phyloP scores from a whole-genome alignment of 225 moss, liverwort and hornwort species.

The Takakia lepidozioides region DNA sequence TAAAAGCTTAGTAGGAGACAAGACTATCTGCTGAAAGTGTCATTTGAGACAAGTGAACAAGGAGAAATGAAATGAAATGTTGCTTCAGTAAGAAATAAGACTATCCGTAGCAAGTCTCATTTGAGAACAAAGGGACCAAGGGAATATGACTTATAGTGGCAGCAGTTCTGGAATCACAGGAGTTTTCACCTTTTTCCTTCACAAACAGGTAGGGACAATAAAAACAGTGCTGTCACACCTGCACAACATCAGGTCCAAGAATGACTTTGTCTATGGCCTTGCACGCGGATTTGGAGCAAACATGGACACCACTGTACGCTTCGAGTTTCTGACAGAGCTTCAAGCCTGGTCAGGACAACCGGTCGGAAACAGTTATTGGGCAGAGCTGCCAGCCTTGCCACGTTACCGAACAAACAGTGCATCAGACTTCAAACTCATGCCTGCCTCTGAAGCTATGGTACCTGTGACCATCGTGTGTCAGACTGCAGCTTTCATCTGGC shows the following conservation, averaged over 20 bases:
- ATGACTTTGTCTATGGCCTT: constrained; percentile 17
- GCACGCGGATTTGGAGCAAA: constrained; percentile 21
- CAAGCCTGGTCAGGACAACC: constrained; percentile 15
- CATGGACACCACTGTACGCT: constrained; percentile 11
- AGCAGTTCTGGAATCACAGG: too few relatives aligned
- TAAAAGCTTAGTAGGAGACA: too few relatives aligned
- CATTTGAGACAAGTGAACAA: background rate
- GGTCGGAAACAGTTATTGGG: constrained; percentile 8
- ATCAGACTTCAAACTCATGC: background rate
- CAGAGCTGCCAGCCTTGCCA: constrained; percentile 14
- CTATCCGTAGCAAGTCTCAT: too few relatives aligned
- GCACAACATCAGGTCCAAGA: constrained; percentile 5
- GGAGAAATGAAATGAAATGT: background rate
- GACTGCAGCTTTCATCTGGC: constrained; percentile 20
- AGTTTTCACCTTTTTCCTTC: background rate
- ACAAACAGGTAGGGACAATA: constrained; percentile 17
- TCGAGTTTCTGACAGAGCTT: constrained; percentile 8
- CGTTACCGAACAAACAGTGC: constrained; percentile 7
- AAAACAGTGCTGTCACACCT: constrained; percentile 19
- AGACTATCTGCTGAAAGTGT: too few relatives aligned
- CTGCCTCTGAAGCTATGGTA: constrained; percentile 4
- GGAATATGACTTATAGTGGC: too few relatives aligned
- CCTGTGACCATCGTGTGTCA: constrained; percentile 20
- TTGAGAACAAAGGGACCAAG: too few relatives aligned
- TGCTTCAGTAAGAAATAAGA: too few relatives aligned